Conservation (phyloP, 768 basidiomycete species). For the Russula sp. region DNA sequence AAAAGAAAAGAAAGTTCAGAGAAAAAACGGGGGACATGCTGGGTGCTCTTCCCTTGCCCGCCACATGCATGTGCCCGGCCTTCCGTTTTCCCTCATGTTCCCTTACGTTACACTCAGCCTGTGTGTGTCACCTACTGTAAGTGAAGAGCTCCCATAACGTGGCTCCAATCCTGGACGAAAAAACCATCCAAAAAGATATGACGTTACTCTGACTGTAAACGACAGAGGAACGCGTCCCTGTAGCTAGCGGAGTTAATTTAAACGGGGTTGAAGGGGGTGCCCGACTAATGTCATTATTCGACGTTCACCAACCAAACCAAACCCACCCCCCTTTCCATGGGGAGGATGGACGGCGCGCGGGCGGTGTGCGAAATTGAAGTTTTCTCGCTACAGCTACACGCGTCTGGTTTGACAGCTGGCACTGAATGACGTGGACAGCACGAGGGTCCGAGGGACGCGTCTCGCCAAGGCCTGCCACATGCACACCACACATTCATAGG, state of each 20-base stretch:
- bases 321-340: neutral
- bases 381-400: neutral
- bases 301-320: no score
- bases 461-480: slow-evolving; percentile 6
- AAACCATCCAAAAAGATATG: neutral
- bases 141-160: neutral
- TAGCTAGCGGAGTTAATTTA: neutral
- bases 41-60: no score
- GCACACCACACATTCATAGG: neutral
- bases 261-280: no score
- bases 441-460: slow-evolving; percentile 11
- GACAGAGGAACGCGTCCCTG: neutral
- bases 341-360: neutral
- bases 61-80: neutral
- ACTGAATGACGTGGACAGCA: slow-evolving; percentile 9
- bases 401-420: slow-evolving; percentile 13
- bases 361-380: neutral
- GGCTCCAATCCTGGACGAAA: slow-evolving; percentile 14
- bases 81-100: neutral
- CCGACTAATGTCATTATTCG: no score
- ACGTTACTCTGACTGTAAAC: neutral
- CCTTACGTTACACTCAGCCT: slow-evolving; percentile 5
- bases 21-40: neutral
- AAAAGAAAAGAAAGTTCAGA: slow-evolving; percentile 22
- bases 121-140: neutral